Conservation (phyloP, 1,139 yeast genomes). For the Yamadazyma friedrichii region DNA sequence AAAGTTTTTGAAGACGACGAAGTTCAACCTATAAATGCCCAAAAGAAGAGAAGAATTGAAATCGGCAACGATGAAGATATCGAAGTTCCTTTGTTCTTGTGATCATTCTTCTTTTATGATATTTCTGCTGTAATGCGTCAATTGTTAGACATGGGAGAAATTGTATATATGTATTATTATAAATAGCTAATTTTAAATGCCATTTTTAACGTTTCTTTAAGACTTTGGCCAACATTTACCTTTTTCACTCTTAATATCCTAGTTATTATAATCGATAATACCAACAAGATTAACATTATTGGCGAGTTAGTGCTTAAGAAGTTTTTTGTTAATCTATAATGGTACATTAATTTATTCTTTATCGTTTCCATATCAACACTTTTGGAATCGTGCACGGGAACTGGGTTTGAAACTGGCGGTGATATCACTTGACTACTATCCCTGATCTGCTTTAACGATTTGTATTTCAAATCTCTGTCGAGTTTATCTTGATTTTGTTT, state of each 20-base stretch:
- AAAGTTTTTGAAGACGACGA: constrained; percentile 10
- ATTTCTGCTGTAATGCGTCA: too few species aligned
- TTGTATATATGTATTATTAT: constrained; percentile 11
- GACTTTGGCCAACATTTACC: constrained; percentile 28
- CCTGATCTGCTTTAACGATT: constrained; percentile 31
- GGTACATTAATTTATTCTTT: constrained; percentile 10
- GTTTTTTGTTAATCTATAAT: constrained; percentile 14
- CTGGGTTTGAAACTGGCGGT: not conserved
- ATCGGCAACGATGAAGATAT: constrained; percentile 4
- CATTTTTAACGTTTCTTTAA: constrained; percentile 42
- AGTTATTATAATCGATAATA: constrained; percentile 22
- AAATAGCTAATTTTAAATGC: constrained; percentile 46
- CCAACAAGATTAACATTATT: constrained; percentile 22
- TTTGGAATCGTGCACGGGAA: not conserved
- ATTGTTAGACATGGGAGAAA: too few species aligned
- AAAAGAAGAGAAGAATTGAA: constrained; percentile 11
- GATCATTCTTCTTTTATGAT: not conserved
- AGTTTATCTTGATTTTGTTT: constrained; percentile 23
- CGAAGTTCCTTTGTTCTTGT: constrained; percentile 17
- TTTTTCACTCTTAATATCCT: constrained; percentile 24
- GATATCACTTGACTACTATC: constrained; percentile 7
- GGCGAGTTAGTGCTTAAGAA: constrained; percentile 32
- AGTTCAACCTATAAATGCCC: not conserved
- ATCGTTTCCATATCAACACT: too few species aligned
- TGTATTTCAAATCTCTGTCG: constrained; percentile 33